Conservation (phyloP, 306 rosid genomes). For the Purshia tridentata region DNA sequence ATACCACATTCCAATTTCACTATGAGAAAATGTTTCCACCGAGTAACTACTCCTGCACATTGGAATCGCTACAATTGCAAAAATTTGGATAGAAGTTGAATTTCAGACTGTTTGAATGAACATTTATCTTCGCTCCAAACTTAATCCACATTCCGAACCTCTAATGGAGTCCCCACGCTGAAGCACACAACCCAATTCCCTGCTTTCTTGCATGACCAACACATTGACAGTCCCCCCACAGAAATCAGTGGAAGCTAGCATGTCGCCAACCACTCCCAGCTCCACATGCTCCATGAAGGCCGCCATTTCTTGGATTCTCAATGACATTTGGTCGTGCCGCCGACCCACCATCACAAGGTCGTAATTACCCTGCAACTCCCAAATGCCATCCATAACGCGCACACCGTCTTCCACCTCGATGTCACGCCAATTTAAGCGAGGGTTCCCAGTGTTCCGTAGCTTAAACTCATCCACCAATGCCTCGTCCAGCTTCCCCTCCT, state of each 20-base stretch:
- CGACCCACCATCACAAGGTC: conserved; percentile 53
- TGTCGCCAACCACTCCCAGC: conserved; percentile 51
- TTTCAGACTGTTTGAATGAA: no score
- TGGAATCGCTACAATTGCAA: no score
- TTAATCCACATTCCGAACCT: no score
- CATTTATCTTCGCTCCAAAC: no score
- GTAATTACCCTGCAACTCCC: conserved; percentile 7
- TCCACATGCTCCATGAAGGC: conserved; percentile 44
- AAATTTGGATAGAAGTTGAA: no score
- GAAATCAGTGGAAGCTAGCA: conserved; percentile 48
- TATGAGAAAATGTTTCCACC: no score
- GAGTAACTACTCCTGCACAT: no score
- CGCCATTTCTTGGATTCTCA: conserved; percentile 36
- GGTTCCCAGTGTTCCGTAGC: conserved; percentile 22
- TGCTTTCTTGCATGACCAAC: conserved; percentile 41
- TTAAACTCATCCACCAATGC: conserved; percentile 47
- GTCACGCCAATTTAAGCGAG: conserved; percentile 19
- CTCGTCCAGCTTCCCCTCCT: conserved; percentile 37
- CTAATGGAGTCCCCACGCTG: no score
- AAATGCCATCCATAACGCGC: conserved; percentile 21
- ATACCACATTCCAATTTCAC: no score
- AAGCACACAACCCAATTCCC: not conserved
- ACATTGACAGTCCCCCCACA: conserved; percentile 36
- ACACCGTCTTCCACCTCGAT: conserved; percentile 40
- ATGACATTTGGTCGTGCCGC: conserved; percentile 1